Conservation (phyloP, 306 rosid genomes). For the Cucumis hystrix region DNA sequence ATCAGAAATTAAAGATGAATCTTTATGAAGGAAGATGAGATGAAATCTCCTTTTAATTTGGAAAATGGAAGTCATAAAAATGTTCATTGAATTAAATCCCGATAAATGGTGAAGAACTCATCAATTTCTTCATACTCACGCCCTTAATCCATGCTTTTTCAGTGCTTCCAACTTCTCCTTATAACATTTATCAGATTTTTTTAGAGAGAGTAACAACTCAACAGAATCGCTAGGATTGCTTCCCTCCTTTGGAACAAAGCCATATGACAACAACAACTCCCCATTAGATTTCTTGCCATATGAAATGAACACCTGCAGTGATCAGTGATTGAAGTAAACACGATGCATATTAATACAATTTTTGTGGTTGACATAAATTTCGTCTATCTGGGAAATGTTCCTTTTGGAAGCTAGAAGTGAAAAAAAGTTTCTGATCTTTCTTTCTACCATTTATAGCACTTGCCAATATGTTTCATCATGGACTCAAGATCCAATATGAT, state of each 20-base stretch:
- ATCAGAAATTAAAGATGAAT: not conserved
- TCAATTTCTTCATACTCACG: constrained; percentile 29
- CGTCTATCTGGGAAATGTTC: not conserved
- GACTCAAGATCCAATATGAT: not conserved
- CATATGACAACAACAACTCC: constrained; percentile 82
- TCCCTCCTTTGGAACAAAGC: constrained; percentile 92
- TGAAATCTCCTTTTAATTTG: not conserved
- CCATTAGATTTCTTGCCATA: constrained; percentile 92
- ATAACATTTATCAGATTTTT: constrained; percentile 60
- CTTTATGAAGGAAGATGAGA: not conserved
- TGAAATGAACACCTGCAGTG: constrained; percentile 78
- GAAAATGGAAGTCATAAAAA: not conserved
- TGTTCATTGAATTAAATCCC: not conserved
- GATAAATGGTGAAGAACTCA: not conserved
- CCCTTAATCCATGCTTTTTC: constrained; percentile 51
- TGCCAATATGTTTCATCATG: not conserved
- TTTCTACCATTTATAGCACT: not conserved
- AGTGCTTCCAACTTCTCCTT: constrained; percentile 58
- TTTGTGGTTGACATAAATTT: not conserved
- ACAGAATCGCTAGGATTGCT: constrained; percentile 83
- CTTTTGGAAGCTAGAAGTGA: not conserved
- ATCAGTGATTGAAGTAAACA: constrained; percentile 7
- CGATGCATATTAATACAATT: not conserved
- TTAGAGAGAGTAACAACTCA: constrained; percentile 59
- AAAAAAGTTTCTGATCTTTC: not conserved